Evolutionary conservation across 441 rosid genomes (phyloP).

Genomic region (Jatropha multifida): DNA sequence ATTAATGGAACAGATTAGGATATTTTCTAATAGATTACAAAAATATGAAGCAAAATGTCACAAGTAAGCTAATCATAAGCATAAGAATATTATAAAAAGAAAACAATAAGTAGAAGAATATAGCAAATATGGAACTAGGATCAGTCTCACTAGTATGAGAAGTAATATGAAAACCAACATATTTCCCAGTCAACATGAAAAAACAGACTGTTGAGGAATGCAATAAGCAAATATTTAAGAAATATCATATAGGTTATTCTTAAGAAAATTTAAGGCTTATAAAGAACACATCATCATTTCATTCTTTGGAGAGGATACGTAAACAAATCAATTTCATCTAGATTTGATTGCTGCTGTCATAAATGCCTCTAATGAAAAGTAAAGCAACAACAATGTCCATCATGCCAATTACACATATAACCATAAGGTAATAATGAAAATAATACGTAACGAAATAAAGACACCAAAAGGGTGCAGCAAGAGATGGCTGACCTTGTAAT

Average conservation of each 20-base stretch:
- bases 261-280: not conserved
- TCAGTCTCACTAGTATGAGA: not conserved
- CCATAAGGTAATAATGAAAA: not conserved
- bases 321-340: not conserved
- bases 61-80: not conserved
- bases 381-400: not conserved
- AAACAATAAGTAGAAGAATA: not conserved
- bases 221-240: not conserved
- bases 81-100: not conserved
- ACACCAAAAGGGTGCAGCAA: not conserved
- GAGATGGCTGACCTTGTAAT: constrained; percentile 66
- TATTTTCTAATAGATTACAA: not conserved
- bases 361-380: not conserved
- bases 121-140: not conserved
- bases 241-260: not conserved
- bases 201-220: not conserved
- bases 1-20: not conserved
- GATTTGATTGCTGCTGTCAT: not conserved
- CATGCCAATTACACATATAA: not conserved
- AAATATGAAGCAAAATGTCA: not conserved
- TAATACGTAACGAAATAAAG: not conserved
- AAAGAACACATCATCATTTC: not conserved
- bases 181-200: not conserved
- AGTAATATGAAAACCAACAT: not conserved
- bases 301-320: not conserved